phyloP scores from a whole-genome alignment of 345 rosid genomes.

The Lumnitzera littorea region DNA sequence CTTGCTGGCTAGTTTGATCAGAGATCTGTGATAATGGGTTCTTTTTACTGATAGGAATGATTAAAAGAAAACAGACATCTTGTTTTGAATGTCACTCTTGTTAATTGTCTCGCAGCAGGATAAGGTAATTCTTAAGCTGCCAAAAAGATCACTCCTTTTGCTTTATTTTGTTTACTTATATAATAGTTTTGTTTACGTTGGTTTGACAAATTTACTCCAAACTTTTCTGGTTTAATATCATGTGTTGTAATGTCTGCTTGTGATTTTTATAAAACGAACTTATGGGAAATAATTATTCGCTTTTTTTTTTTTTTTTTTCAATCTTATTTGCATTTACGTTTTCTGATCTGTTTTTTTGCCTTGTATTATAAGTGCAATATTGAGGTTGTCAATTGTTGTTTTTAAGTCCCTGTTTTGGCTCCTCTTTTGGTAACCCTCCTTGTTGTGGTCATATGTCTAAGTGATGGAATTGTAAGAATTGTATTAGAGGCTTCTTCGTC shows the following conservation, averaged over 20 bases:
- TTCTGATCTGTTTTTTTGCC: neutral
- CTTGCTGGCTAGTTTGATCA: conserved; percentile 4
- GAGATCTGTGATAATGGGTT: conserved; percentile 42
- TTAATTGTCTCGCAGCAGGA: conserved; percentile 21
- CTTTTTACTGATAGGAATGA: neutral
- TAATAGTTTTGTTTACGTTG: neutral
- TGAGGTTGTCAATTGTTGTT: neutral
- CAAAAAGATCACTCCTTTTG: no score
- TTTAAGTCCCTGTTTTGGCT: neutral
- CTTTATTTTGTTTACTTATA: no score
- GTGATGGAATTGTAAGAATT: no score
- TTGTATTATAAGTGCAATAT: neutral
- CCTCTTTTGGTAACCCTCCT: neutral
- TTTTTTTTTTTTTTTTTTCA: no score
- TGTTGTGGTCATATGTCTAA: no score
- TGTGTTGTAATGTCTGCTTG: neutral
- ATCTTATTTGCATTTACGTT: neutral
- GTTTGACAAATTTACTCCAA: neutral
- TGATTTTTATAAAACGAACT: no score
- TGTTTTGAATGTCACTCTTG: conserved; percentile 16
- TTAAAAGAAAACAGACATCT: conserved; percentile 31
- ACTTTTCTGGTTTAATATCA: neutral
- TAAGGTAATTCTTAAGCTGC: no score
- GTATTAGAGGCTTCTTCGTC: neutral
- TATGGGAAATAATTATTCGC: no score